Evolutionary conservation across 805 yeast species (phyloP).

Genomic region (Yamadazyma phyllophila): DNA sequence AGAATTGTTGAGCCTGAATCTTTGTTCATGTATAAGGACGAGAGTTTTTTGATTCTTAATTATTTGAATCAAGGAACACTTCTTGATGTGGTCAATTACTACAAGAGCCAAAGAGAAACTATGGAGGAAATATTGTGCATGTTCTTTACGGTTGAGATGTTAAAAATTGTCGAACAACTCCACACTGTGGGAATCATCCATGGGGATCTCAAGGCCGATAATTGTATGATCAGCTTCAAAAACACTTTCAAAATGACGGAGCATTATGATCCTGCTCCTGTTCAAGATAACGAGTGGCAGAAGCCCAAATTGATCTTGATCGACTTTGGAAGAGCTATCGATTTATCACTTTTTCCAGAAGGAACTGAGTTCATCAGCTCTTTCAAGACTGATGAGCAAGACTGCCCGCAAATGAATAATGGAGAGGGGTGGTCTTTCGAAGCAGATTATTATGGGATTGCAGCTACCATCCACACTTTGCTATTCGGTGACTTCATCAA

Average conservation of each 20-base stretch:
- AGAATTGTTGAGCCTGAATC: slow-evolving; percentile 52
- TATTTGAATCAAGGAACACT: slow-evolving; percentile 71
- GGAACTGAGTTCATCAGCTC: slow-evolving; percentile 53
- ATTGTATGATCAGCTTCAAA: slow-evolving; percentile 69
- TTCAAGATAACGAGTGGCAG: slow-evolving; percentile 46
- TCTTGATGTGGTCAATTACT: slow-evolving; percentile 60
- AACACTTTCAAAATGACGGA: slow-evolving; percentile 6
- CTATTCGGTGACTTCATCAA: slow-evolving; percentile 67
- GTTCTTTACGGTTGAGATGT: slow-evolving; percentile 62
- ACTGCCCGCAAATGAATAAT: slow-evolving; percentile 67
- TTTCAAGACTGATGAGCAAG: slow-evolving; percentile 64
- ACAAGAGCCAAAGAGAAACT: slow-evolving; percentile 22
- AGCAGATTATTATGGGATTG: slow-evolving; percentile 81
- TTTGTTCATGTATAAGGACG: slow-evolving; percentile 59
- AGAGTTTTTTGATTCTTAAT: slow-evolving; percentile 64
- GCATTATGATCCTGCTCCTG: slow-evolving; percentile 7
- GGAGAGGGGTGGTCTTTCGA: slow-evolving; percentile 70
- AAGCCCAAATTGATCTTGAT: slow-evolving; percentile 59
- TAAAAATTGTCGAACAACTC: slow-evolving; percentile 57
- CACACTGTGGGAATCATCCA: slow-evolving; percentile 71
- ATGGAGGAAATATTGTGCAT: slow-evolving; percentile 64
- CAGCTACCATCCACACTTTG: slow-evolving; percentile 68
- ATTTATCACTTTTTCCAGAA: slow-evolving; percentile 52
- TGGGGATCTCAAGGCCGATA: slow-evolving; percentile 84
- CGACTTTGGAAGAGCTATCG: slow-evolving; percentile 82